phyloP scores from a whole-genome alignment of 192 early-diverging fungal genomes.

The Physocladia obscura region DNA sequence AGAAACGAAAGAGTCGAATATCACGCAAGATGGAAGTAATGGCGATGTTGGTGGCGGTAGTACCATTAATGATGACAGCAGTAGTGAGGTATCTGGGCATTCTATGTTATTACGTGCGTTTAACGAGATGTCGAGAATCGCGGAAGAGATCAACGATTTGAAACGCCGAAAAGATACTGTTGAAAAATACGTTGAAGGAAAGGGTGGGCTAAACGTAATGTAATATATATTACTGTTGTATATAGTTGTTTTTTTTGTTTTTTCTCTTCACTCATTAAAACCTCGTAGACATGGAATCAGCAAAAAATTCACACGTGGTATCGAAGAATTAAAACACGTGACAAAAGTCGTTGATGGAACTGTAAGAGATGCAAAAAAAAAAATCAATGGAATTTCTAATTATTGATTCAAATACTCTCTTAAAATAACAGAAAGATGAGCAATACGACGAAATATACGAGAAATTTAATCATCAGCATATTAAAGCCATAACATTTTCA shows the following conservation, averaged over 20 bases:
- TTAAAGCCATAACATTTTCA: slow-evolving; percentile 1
- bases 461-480: slow-evolving; percentile 20
- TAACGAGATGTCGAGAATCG: slow-evolving; percentile 40
- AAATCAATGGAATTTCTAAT: slow-evolving; percentile 21
- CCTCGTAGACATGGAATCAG: slow-evolving; percentile 68
- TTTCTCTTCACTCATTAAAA: neutral
- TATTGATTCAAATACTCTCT: slow-evolving; percentile 38
- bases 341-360: slow-evolving; percentile 58
- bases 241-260: neutral
- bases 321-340: slow-evolving; percentile 57
- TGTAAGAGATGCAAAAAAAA: slow-evolving; percentile 16
- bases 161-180: slow-evolving; percentile 86
- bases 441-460: slow-evolving; percentile 20
- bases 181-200: slow-evolving; percentile 76
- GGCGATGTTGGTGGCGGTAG: neutral
- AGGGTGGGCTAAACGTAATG: slow-evolving; percentile 67
- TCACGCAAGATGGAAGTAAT: neutral
- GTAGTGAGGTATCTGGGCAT: slow-evolving; percentile 26
- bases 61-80: neutral
- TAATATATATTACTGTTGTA: slow-evolving; percentile 20
- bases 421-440: neutral
- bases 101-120: slow-evolving; percentile 51
- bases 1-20: slow-evolving; percentile 55
- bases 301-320: slow-evolving; percentile 29
- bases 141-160: slow-evolving; percentile 81